Base-by-base conservation (phyloP, 495 filamentous ascomycete genomes). In the Patellaria atrata region DNA sequence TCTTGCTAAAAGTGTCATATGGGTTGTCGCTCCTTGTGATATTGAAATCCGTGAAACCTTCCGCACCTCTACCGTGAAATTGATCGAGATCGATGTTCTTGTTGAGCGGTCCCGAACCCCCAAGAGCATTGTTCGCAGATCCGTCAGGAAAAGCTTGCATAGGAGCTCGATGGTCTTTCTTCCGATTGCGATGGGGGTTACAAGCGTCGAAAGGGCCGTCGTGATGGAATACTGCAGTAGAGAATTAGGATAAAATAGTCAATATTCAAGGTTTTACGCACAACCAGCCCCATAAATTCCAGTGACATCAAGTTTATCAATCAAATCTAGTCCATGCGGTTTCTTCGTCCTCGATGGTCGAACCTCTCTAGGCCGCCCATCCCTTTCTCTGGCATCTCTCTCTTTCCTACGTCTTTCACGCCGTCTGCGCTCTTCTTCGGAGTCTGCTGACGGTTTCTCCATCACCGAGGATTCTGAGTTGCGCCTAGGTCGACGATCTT, bases 201-300 rank as follows among this genome's bases (percentile, higher is more conserved):
- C 85, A 89, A 11, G 91, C 91, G 60, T 99, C 91, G 48, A 94
- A 99, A 6, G 91, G 91, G 16, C 91, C 91, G 53, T 99, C 91
- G 53, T 99, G 91, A 41, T 99, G 91, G 58, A 99, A 94, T 53
- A 96, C 87, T 94, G 33, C n/a, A 5, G 9, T 14, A 17, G 8
- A 25, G 12, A 15, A 37, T 33, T 27, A 33, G 27, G 33, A 19
- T 26, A 16, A 16, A n/a, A 29, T 12, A 13, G 13, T 14, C 12
- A 2, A 27, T 1, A 21, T 17, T 21, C 20, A 17, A 23, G 16
- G 13, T 27, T 29, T 12, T 3, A 75, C 87, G 58, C 62, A 96
- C 87, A 67, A 54, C 89, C 89, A 40, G 83, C 80, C 27, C 91
- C 89, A 52, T 92, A 94, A 48, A 99, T 91, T 47, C 87, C 86